Evolutionary conservation across 1,284 basidiomycete genomes (phyloP).

Genomic region (Tylopilus sp.): DNA sequence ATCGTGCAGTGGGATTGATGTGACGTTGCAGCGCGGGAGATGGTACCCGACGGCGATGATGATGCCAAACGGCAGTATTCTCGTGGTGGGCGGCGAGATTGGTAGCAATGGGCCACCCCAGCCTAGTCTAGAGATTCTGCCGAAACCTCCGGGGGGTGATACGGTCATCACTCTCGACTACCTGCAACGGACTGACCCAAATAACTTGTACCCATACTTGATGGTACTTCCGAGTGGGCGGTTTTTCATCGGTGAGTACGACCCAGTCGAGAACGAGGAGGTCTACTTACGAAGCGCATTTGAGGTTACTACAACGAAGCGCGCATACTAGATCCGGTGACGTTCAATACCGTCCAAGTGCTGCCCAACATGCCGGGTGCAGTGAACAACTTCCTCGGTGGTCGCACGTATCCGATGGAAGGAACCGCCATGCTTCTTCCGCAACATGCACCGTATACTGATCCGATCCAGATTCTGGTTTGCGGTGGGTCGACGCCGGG

Average conservation of each 20-base stretch:
- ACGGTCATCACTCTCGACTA: slow-evolving; percentile 45
- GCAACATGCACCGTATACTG: slow-evolving; percentile 65
- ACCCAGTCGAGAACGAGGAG: neutral
- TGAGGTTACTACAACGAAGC: slow-evolving; percentile 76
- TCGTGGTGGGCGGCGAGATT: slow-evolving; percentile 70
- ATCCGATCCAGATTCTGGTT: slow-evolving; percentile 60
- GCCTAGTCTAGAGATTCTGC: slow-evolving; percentile 62
- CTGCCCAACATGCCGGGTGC: slow-evolving; percentile 72
- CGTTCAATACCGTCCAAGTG: slow-evolving; percentile 53
- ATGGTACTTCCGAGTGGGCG: slow-evolving; percentile 61
- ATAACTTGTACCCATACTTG: slow-evolving; percentile 76
- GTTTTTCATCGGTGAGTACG: slow-evolving; percentile 57
- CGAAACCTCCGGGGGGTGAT: slow-evolving; percentile 40
- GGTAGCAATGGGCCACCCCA: slow-evolving; percentile 63
- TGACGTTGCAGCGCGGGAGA: slow-evolving; percentile 46
- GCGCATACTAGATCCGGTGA: slow-evolving; percentile 63
- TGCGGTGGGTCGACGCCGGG: slow-evolving; percentile 72
- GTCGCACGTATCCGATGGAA: slow-evolving; percentile 75
- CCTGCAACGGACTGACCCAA: slow-evolving; percentile 61
- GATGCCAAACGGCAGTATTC: slow-evolving; percentile 64
- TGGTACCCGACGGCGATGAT: slow-evolving; percentile 71
- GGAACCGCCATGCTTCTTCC: slow-evolving; percentile 69
- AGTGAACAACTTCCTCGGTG: slow-evolving; percentile 71
- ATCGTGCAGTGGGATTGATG: neutral
- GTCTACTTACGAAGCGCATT: neutral